phyloP scores from a whole-genome alignment of 2,329 filamentous ascomycete species.

The Ascochyta fabae region DNA sequence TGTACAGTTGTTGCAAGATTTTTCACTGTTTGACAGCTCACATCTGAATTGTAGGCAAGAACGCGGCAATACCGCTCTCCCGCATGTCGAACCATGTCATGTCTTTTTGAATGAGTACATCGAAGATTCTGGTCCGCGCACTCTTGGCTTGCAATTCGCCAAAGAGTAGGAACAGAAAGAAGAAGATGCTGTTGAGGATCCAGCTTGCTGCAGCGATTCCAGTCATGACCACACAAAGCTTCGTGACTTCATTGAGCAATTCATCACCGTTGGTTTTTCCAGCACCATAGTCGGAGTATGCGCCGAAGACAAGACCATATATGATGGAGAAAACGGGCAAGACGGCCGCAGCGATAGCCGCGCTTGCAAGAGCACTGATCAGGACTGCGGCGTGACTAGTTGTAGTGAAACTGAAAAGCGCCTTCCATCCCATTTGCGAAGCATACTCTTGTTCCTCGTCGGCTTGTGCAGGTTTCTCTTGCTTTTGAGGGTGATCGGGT shows the following conservation, averaged over 20 bases:
- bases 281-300: conserved; percentile 70
- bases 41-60: conserved; percentile 76
- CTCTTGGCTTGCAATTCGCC: conserved; percentile 79
- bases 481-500: conserved; percentile 19
- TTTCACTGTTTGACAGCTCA: conserved; percentile 52
- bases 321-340: conserved; percentile 72
- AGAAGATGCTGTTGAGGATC: conserved; percentile 70
- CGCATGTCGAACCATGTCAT: conserved; percentile 83
- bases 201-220: conserved; percentile 70
- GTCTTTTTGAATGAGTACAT: conserved; percentile 71
- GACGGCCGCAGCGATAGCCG: conserved; percentile 66
- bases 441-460: conserved; percentile 33
- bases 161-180: conserved; percentile 75
- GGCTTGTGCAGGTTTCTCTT: conserved; percentile 21
- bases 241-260: conserved; percentile 63
- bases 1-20: not conserved
- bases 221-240: conserved; percentile 68
- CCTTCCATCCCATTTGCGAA: conserved; percentile 53
- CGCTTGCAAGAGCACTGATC: conserved; percentile 60
- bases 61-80: conserved; percentile 72
- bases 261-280: conserved; percentile 57
- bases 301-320: conserved; percentile 76
- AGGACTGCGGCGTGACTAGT: conserved; percentile 64
- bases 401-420: conserved; percentile 77
- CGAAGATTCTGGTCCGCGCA: conserved; percentile 70